Evolutionary conservation across 768 basidiomycete genomes (phyloP).

Genomic region (Gloeostereum incarnatum): DNA sequence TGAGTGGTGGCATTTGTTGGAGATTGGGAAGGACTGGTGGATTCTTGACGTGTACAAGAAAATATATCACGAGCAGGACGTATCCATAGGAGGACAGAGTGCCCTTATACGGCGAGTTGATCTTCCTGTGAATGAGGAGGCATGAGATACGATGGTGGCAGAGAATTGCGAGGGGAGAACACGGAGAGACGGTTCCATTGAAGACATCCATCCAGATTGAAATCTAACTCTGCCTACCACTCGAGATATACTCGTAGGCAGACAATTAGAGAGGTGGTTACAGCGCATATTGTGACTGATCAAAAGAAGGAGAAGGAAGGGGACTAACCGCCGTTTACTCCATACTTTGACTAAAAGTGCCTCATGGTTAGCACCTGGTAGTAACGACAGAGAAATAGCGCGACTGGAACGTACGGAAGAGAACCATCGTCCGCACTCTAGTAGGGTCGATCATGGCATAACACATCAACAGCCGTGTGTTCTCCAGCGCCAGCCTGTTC

Average conservation of each 20-base stretch:
- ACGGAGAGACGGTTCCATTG: too few relatives aligned
- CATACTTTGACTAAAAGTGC: slow-evolving; percentile 85
- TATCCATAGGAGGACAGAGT: slow-evolving; percentile 97
- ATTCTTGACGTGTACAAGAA: slow-evolving; percentile 94
- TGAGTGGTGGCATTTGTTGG: slow-evolving; percentile 88
- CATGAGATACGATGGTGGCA: slow-evolving; percentile 5
- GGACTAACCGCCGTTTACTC: slow-evolving; percentile 80
- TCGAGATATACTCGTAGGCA: slow-evolving; percentile 1
- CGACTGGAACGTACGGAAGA: slow-evolving; percentile 72
- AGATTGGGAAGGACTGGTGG: slow-evolving; percentile 95
- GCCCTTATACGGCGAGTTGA: slow-evolving; percentile 97
- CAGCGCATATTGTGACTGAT: too few relatives aligned
- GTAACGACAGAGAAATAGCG: slow-evolving; percentile 4
- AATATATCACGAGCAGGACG: slow-evolving; percentile 96
- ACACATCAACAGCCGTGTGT: slow-evolving; percentile 91
- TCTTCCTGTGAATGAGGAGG: slow-evolving; percentile 58
- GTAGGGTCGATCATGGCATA: slow-evolving; percentile 97
- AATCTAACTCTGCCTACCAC: too few relatives aligned
- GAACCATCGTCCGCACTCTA: slow-evolving; percentile 85
- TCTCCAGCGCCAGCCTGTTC: slow-evolving; percentile 94
- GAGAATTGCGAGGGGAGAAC: too few relatives aligned
- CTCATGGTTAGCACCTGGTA: neutral
- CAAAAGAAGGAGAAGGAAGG: neutral
- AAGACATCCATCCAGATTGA: too few relatives aligned
- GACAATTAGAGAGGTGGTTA: too few relatives aligned